Evolutionary conservation across 441 rosid genomes (phyloP).

Genomic region (Pelargonium cotyledonis): DNA sequence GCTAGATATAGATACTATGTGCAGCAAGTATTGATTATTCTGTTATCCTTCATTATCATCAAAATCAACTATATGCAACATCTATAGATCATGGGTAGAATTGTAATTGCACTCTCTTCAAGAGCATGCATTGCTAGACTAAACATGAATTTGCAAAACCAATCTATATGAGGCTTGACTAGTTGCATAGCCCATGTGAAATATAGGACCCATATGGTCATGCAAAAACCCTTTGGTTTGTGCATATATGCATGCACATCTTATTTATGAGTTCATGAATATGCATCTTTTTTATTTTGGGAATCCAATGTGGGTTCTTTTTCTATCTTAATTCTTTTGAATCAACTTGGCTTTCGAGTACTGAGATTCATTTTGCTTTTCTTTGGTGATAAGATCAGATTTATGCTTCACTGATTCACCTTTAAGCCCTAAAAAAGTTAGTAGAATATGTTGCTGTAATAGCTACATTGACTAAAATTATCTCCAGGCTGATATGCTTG

Average conservation of each 20-base stretch:
- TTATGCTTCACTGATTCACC: not conserved
- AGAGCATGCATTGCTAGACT: not conserved
- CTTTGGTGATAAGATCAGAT: not conserved
- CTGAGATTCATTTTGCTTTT: not conserved
- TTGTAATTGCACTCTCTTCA: not conserved
- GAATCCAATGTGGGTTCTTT: constrained; percentile 1
- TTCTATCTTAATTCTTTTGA: constrained; percentile 1
- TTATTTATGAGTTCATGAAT: not conserved
- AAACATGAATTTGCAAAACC: not conserved
- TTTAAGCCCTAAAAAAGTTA: not conserved
- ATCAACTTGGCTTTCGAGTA: not conserved
- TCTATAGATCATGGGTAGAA: too few relatives aligned
- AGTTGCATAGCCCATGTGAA: not conserved
- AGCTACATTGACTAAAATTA: too few relatives aligned
- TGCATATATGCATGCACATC: not conserved
- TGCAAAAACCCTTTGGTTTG: not conserved
- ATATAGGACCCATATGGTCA: not conserved
- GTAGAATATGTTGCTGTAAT: not conserved
- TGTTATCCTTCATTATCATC: not conserved
- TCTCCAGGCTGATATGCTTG: too few relatives aligned
- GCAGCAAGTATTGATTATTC: not conserved
- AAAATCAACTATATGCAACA: not conserved
- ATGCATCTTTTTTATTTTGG: not conserved
- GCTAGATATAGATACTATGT: not conserved
- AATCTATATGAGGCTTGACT: not conserved